Evolutionary conservation across 2,329 filamentous ascomycete species (phyloP), one percentile per base, ranked within the genome.

Genomic region (Diplocarpon mali): DNA sequence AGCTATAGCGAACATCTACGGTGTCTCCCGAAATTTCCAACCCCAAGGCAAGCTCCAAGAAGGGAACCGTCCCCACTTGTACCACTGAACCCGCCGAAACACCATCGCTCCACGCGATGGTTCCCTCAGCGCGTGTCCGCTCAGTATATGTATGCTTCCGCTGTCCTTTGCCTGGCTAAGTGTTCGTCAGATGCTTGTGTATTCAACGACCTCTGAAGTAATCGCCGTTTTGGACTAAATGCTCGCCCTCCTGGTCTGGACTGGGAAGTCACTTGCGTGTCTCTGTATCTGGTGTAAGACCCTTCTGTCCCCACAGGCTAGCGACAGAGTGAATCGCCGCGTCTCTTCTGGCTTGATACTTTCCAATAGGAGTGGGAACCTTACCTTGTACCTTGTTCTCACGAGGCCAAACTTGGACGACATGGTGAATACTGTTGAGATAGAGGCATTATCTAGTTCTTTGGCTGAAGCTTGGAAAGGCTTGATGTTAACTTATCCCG

Each of bases 71-170:
- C 20, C 20, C 4, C 20, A 7, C 4, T 24, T 7, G 4, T 24
- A 24, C 7, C 4, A 7, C 7, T 24, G 20, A 24, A 7, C 7
- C 20, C 20, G 20, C 20, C 20, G 7, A 7, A 24, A 24, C 20
- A 24, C 7, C 15, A 14, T 47, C 48, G 28, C 37, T 38, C 40
- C 46, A 42, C 40, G 28, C n/a, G 20, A 15, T 36, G 3, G 17
- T 29, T 35, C 13, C 2, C 30, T 40, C 49, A 51, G 20, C 45
- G 47, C 35, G 39, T 48, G 42, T 40, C 38, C 27, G 53, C 49
- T n/a, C 45, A 40, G 10, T 52, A 35, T 49, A 53, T 52, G 29
- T 59, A 57, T 2, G 54, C 52, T 43, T 58, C 54, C 12, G 54
- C 51, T 8, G 54, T 58, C 41, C 50, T 47, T 37, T 40, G 43